Evolutionary conservation across 1,139 yeast genomes (phyloP).

Genomic region (Wickerhamomyces sp.): DNA sequence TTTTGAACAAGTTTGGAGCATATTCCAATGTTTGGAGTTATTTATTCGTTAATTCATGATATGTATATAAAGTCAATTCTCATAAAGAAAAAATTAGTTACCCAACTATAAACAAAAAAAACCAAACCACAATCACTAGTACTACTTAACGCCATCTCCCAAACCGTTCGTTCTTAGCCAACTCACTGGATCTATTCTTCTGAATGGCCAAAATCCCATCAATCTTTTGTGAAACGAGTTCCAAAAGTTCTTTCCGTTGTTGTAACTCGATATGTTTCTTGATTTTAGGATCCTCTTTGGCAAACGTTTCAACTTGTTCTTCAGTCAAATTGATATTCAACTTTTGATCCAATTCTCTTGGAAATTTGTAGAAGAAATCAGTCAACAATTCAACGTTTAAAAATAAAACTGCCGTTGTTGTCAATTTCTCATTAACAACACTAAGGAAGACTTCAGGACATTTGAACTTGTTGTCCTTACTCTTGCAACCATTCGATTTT

Average conservation of each 20-base stretch:
- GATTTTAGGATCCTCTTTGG: slow-evolving; percentile 91
- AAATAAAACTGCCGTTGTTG: slow-evolving; percentile 89
- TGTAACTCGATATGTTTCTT: slow-evolving; percentile 89
- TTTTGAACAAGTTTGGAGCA: slow-evolving; percentile 15
- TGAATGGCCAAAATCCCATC: slow-evolving; percentile 82
- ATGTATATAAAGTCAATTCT: too few species aligned
- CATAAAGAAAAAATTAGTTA: too few species aligned
- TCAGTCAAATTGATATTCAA: slow-evolving; percentile 54
- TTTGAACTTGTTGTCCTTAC: slow-evolving; percentile 75
- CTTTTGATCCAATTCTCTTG: slow-evolving; percentile 81
- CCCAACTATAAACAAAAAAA: not conserved
- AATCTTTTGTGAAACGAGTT: slow-evolving; percentile 76
- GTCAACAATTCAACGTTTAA: slow-evolving; percentile 89
- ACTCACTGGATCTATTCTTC: slow-evolving; percentile 30
- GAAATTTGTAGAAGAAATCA: slow-evolving; percentile 94
- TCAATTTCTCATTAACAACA: slow-evolving; percentile 85
- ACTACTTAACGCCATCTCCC: slow-evolving; percentile 7
- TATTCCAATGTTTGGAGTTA: too few species aligned
- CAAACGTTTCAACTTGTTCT: slow-evolving; percentile 83
- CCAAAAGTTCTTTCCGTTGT: slow-evolving; percentile 83
- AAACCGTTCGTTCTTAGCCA: not conserved
- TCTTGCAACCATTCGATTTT: slow-evolving; percentile 70
- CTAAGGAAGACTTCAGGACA: slow-evolving; percentile 95
- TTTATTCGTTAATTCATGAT: too few species aligned
- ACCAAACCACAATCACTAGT: not conserved